A percentile compares a stretch with the other conserved stretches of the same genome.
phyloP scores from a whole-genome alignment of 202 grass and related monocot genomes.

The Carex arenaria region DNA sequence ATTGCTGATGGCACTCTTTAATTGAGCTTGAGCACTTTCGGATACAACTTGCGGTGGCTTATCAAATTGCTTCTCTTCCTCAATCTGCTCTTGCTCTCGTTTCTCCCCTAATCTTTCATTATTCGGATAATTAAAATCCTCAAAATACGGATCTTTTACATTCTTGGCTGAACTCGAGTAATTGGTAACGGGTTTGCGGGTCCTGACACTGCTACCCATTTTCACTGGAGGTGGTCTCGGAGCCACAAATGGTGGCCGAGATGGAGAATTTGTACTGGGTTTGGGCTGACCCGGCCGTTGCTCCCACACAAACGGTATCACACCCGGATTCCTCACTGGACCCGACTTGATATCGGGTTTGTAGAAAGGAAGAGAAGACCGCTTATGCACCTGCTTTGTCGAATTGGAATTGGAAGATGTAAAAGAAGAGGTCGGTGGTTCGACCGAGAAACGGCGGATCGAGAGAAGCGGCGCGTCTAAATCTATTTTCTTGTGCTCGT shows the following conservation, averaged over 20 bases:
- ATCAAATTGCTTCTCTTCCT: constrained; percentile 12
- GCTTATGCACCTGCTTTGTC: background rate
- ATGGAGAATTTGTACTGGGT: constrained; percentile 34
- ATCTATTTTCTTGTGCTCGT: constrained; percentile 46
- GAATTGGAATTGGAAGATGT: background rate
- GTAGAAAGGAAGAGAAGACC: constrained; percentile 34
- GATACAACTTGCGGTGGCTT: background rate
- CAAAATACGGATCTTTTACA: background rate
- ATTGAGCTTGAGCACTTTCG: background rate
- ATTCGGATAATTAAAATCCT: background rate
- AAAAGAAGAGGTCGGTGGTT: constrained; percentile 28
- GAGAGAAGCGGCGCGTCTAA: constrained; percentile 70
- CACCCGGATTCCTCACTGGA: constrained; percentile 53
- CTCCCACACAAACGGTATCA: constrained; percentile 88
- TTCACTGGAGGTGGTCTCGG: constrained; percentile 21
- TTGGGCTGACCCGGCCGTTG: constrained; percentile 72
- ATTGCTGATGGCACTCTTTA: background rate
- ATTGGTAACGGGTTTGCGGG: constrained; percentile 18
- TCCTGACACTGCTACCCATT: constrained; percentile 37
- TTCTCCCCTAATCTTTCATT: constrained; percentile 3
- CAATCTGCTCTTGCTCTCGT: background rate
- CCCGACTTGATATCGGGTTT: constrained; percentile 63
- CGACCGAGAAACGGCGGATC: constrained; percentile 40
- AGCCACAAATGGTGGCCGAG: constrained; percentile 11
- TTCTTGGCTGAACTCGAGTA: constrained; percentile 3